These are phyloP conservation scores for Apiospora hydei DNA, from an alignment of 2,329 filamentous ascomycete genomes.

Conservation along the genomic window DNA sequence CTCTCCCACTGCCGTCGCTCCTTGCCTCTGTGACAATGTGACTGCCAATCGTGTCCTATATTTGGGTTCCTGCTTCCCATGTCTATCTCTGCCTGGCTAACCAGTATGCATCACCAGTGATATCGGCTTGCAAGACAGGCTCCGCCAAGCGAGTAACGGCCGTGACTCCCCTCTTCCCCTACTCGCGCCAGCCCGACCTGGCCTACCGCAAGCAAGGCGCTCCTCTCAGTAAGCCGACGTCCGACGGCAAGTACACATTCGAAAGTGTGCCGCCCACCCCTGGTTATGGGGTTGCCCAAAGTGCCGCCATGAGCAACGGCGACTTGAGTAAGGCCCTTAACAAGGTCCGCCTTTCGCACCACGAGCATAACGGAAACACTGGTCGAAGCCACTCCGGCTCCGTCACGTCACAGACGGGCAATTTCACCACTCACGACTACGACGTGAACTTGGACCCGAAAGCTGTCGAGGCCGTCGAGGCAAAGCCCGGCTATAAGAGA, in stretches of 20 bases:
- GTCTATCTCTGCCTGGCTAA: not conserved
- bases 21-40: not conserved
- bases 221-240: constrained; percentile 76
- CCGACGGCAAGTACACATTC: constrained; percentile 77
- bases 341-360: constrained; percentile 57
- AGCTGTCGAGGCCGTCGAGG: constrained; percentile 56
- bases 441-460: constrained; percentile 49
- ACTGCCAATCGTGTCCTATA: too few species aligned
- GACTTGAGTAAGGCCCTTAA: constrained; percentile 79
- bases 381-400: constrained; percentile 49
- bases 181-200: constrained; percentile 93
- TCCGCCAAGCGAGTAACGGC: constrained; percentile 93
- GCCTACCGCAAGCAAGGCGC: constrained; percentile 97
- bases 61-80: too few species aligned
- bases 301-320: constrained; percentile 70
- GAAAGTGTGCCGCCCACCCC: constrained; percentile 92
- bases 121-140: constrained; percentile 95
- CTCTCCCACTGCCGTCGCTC: not conserved
- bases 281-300: constrained; percentile 73
- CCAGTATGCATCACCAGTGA: constrained; percentile 53
- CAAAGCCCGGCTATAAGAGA: constrained; percentile 94
- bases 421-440: constrained; percentile 67
- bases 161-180: constrained; percentile 93
- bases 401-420: constrained; percentile 50
- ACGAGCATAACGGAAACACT: constrained; percentile 34